Percentiles rank a stretch among this genome's conserved stretches.
Evolutionary conservation across 2,329 filamentous ascomycete species (phyloP).

Genomic region (Venturia aucupariae): DNA sequence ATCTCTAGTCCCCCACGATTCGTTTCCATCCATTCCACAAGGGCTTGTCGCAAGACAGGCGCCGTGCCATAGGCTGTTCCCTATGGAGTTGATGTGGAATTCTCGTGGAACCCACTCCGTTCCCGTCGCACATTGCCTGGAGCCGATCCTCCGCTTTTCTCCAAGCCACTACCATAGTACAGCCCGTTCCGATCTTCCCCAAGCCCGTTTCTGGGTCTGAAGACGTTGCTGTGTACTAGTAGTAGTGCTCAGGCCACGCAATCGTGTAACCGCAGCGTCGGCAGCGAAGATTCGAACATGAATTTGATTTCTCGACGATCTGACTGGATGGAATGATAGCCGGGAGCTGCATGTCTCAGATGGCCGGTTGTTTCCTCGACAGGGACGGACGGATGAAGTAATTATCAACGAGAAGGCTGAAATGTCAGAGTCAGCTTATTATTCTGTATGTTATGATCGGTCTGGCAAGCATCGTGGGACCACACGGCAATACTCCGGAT

Average conservation of each 20-base stretch:
- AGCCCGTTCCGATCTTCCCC: neutral
- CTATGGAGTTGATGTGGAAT: neutral
- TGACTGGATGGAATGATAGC: neutral
- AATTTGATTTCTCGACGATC: neutral
- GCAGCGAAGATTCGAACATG: neutral
- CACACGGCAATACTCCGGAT: neutral
- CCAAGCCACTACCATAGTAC: neutral
- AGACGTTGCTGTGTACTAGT: neutral
- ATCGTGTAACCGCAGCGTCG: neutral
- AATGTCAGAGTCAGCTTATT: neutral
- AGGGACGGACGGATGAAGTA: neutral
- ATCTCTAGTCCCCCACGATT: neutral
- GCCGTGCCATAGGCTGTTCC: neutral
- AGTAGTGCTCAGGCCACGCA: neutral
- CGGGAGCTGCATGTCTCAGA: neutral
- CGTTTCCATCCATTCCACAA: neutral
- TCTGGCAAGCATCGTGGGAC: neutral
- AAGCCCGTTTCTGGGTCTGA: constrained; percentile 4
- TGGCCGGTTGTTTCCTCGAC: neutral
- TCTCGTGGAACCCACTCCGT: neutral
- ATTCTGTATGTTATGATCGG: neutral
- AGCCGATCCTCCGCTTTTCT: constrained; percentile 3
- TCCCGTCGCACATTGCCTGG: neutral
- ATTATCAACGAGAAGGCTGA: neutral
- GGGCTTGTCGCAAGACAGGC: neutral